These are phyloP conservation scores for Stephania cephalantha DNA, from an alignment of 164 flowering plant genomes.

Conservation along the genomic window DNA sequence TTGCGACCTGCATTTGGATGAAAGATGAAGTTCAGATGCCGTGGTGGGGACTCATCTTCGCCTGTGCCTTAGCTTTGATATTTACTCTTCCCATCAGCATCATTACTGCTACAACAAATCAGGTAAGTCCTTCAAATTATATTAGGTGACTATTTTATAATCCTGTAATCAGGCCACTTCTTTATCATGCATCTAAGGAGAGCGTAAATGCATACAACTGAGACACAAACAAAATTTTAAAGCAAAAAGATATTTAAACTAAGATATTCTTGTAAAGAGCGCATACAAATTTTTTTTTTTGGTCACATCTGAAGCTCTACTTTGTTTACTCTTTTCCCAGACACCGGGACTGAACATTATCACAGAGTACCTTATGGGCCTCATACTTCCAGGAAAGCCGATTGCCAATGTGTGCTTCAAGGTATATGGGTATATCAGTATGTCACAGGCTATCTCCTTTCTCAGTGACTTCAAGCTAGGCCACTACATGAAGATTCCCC, in stretches of 20 bases:
- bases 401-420: slow-evolving; percentile 24
- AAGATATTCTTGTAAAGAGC: too few relatives aligned
- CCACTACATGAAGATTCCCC: slow-evolving; percentile 34
- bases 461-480: slow-evolving; percentile 32
- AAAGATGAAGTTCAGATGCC: slow-evolving; percentile 71
- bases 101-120: slow-evolving; percentile 85
- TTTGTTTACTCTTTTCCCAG: slow-evolving; percentile 6
- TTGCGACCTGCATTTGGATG: slow-evolving; percentile 50
- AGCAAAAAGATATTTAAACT: neutral
- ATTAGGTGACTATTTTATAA: neutral
- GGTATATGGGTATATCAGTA: slow-evolving; percentile 20
- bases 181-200: neutral
- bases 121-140: slow-evolving; percentile 37
- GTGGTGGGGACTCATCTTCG: slow-evolving; percentile 79
- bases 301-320: neutral
- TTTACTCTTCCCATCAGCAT: slow-evolving; percentile 80
- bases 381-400: slow-evolving; percentile 22
- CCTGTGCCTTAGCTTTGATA: slow-evolving; percentile 45
- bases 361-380: slow-evolving; percentile 24
- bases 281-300: too few relatives aligned
- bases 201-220: neutral
- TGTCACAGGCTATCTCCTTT: slow-evolving; percentile 21
- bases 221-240: neutral
- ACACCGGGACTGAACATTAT: slow-evolving; percentile 25
- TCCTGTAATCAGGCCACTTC: neutral